Conservation (phyloP, 2,329 filamentous ascomycete genomes). For the Truncatella angustata region DNA sequence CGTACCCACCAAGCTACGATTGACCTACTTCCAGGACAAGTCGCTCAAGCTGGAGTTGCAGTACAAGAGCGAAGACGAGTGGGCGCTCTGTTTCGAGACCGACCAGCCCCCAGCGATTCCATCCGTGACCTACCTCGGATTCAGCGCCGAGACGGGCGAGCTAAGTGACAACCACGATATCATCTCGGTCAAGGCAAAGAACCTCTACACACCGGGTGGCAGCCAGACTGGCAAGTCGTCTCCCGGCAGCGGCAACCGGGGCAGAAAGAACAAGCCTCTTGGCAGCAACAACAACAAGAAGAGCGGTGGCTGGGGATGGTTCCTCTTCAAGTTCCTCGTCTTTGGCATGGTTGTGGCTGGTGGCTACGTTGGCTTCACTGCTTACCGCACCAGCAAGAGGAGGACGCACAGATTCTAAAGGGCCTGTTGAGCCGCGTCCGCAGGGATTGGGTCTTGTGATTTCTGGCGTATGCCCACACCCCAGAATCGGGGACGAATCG, state of each 20-base stretch:
- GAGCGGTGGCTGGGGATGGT: conserved; percentile 57
- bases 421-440: neutral
- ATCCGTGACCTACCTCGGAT: conserved; percentile 70
- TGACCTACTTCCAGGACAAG: conserved; percentile 98
- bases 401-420: conserved; percentile 57
- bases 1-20: conserved; percentile 77
- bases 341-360: conserved; percentile 70
- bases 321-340: conserved; percentile 78
- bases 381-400: conserved; percentile 68
- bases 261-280: conserved; percentile 37
- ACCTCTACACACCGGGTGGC: conserved; percentile 73
- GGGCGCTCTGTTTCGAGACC: conserved; percentile 85
- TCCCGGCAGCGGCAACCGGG: conserved; percentile 31
- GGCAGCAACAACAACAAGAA: conserved; percentile 30
- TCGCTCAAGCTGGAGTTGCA: conserved; percentile 85
- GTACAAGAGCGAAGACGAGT: conserved; percentile 88
- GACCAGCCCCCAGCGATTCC: conserved; percentile 74
- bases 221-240: conserved; percentile 44
- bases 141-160: conserved; percentile 90
- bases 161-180: conserved; percentile 98
- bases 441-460: neutral
- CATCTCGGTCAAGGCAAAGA: conserved; percentile 79
- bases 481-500: neutral
- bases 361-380: conserved; percentile 81
- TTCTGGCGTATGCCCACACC: neutral